Conservation (phyloP, 2,329 filamentous ascomycete genomes). For the Hymenoscyphus repandus region DNA sequence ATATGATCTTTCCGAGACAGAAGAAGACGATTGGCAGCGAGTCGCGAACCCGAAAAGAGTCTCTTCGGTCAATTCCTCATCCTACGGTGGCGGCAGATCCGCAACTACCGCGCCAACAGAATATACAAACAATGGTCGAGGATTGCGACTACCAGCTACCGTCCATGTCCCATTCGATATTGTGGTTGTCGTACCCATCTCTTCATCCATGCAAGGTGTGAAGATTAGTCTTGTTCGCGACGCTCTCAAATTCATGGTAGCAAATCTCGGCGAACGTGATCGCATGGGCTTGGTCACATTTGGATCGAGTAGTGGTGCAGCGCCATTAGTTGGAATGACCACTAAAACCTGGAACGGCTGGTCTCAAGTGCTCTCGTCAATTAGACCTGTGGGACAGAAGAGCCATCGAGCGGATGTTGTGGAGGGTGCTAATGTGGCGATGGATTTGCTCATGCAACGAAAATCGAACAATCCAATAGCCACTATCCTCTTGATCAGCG, state of each 20-base stretch:
- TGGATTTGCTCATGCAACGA: slow-evolving; percentile 97
- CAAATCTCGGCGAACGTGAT: slow-evolving; percentile 83
- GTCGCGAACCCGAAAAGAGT: slow-evolving; percentile 57
- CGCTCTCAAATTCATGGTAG: slow-evolving; percentile 85
- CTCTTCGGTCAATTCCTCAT: slow-evolving; percentile 75
- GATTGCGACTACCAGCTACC: slow-evolving; percentile 30
- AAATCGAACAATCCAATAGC: slow-evolving; percentile 94
- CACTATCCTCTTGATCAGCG: slow-evolving; percentile 93
- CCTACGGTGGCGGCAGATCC: slow-evolving; percentile 76
- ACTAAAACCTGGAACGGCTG: slow-evolving; percentile 92
- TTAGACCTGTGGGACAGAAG: slow-evolving; percentile 93
- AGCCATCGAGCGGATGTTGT: slow-evolving; percentile 94
- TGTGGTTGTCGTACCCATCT: slow-evolving; percentile 94
- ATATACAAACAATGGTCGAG: slow-evolving; percentile 65
- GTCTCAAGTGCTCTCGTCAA: slow-evolving; percentile 78
- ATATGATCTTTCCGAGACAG: slow-evolving; percentile 76
- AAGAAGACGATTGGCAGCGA: slow-evolving; percentile 84
- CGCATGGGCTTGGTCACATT: slow-evolving; percentile 98
- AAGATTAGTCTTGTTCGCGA: slow-evolving; percentile 95
- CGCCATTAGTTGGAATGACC: slow-evolving; percentile 96
- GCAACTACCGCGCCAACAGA: slow-evolving; percentile 86
- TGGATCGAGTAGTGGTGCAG: slow-evolving; percentile 86
- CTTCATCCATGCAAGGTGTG: slow-evolving; percentile 98
- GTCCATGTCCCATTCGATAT: slow-evolving; percentile 91
- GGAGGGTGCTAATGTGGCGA: slow-evolving; percentile 94